These are phyloP conservation scores for Phoma sp. DNA, from an alignment of 2,329 filamentous ascomycete genomes.

Conservation along the genomic window DNA sequence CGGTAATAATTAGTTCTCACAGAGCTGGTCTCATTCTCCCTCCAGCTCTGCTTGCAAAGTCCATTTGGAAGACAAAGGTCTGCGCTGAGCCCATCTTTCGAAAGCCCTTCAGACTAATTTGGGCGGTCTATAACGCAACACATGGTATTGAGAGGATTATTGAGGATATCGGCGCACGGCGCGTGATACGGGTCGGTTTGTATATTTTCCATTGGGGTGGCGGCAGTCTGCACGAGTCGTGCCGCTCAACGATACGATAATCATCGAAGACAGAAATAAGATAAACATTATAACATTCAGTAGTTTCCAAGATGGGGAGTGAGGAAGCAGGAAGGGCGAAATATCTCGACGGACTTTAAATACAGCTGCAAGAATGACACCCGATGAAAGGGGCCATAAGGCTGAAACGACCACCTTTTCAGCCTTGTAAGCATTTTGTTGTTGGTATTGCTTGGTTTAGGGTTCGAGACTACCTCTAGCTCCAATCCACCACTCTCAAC, in stretches of 20 bases:
- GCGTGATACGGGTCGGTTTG: conserved; percentile 9
- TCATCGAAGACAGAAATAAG: background rate
- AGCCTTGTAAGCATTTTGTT: background rate
- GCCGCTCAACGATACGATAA: background rate
- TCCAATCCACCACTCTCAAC: too few species aligned
- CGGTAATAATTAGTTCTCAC: background rate
- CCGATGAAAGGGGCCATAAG: background rate
- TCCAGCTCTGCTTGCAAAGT: conserved; percentile 4
- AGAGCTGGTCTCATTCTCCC: background rate
- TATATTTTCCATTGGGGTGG: conserved; percentile 8
- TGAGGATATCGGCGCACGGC: conserved; percentile 2
- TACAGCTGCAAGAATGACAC: background rate
- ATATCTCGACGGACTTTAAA: background rate
- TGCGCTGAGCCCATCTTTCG: background rate
- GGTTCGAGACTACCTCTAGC: too few species aligned
- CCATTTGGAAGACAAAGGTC: conserved; percentile 8
- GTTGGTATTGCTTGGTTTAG: background rate
- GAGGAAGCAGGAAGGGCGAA: too few species aligned
- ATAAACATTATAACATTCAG: background rate
- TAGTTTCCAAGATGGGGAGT: background rate
- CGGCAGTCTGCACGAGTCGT: background rate
- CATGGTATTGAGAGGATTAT: conserved; percentile 13
- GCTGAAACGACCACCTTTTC: background rate
- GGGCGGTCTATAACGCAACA: conserved; percentile 7
- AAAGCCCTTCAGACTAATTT: background rate